A percentile compares a stretch with the other conserved stretches of the same genome.
phyloP scores from a whole-genome alignment of 2,329 filamentous ascomycete species.

The Sordariomycetes sp. region DNA sequence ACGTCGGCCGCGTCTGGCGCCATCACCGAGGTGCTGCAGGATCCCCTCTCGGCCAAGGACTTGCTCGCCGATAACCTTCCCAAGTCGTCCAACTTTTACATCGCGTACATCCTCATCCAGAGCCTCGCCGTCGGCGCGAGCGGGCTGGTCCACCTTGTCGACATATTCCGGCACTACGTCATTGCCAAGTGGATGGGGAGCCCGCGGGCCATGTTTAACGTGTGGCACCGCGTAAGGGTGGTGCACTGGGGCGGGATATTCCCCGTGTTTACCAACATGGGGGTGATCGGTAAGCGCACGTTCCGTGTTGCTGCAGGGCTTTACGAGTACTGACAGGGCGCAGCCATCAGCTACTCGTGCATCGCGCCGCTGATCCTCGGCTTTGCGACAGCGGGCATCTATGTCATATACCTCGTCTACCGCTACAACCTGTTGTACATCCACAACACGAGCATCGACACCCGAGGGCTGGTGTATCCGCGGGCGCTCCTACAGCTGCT shows the following conservation, averaged over 20 bases:
- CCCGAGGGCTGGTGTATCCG: slow-evolving; percentile 76
- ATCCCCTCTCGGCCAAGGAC: slow-evolving; percentile 11
- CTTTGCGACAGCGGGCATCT: slow-evolving; percentile 69
- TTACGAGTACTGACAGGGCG: slow-evolving; percentile 7
- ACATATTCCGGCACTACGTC: slow-evolving; percentile 42
- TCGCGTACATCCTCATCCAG: slow-evolving; percentile 88
- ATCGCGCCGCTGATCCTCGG: slow-evolving; percentile 77
- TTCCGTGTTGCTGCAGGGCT: neutral
- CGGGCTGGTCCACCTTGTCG: slow-evolving; percentile 56
- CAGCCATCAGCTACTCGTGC: slow-evolving; percentile 71
- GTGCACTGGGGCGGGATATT: slow-evolving; percentile 77
- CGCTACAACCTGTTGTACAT: slow-evolving; percentile 87
- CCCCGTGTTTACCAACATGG: slow-evolving; percentile 69
- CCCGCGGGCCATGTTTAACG: slow-evolving; percentile 65
- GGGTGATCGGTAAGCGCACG: slow-evolving; percentile 53
- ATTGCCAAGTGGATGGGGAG: slow-evolving; percentile 64
- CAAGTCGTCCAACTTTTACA: slow-evolving; percentile 72
- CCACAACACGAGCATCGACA: slow-evolving; percentile 69
- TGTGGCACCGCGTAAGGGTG: slow-evolving; percentile 61
- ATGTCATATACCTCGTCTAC: slow-evolving; percentile 75
- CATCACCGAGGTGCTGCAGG: slow-evolving; percentile 40
- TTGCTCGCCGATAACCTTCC: slow-evolving; percentile 60
- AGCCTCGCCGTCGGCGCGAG: slow-evolving; percentile 68
- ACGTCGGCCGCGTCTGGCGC: slow-evolving; percentile 61
- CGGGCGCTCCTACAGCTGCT: slow-evolving; percentile 80